Base-by-base conservation (phyloP, 2,329 filamentous ascomycete species). In the Trichoderma brevicompactum region DNA sequence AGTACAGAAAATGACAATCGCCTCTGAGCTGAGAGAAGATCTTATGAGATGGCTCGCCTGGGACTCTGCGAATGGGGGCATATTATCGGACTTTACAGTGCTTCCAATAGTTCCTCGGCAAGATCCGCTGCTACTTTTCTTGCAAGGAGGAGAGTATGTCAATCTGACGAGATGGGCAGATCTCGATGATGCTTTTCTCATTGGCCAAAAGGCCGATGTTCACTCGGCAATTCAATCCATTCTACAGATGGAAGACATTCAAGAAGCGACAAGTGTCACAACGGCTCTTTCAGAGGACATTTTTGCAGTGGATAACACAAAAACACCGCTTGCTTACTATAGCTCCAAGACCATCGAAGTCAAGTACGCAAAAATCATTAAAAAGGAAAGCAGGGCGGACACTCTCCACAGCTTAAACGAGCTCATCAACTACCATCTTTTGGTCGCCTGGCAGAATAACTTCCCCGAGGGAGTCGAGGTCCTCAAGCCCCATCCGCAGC, bases 21-120 rank as follows among this genome's bases (percentile, higher is more conserved):
- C 88, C n/a, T 74, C 82, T 0, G 80, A 79, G 1, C 77, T 95
- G 66, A 88, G 89, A 75, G 80, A 79, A 13, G 92, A 96, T 68
- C 73, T 97, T 38, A 88, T 92, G 82, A 84, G 90, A 69, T 97
- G 93, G 93, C 79, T 97, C 67, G 94, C 94, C 0, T 99, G 94
- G 94, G 92, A 92, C 62, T 89, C 90, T 66, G 95, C 97, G 92
- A 90, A 90, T 12, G 89, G 89, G 17, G 95, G 95, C 1, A 79
- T 98, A 41, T 82, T 98, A 54, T 84, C 90, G 15, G 89, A 94
- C 74, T 90, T 90, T 78, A 84, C 90, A n/a, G 84, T 92, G 32
- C 83, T 97, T 59, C 95, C 95, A 3, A 97, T 97, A 91, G 91
- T 86, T 0, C 75, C 86, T 17, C 86, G 88, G 70, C 87, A 94